Base-by-base conservation (phyloP, 2,329 filamentous ascomycete species). In the Ophioceras dolichostomum region DNA sequence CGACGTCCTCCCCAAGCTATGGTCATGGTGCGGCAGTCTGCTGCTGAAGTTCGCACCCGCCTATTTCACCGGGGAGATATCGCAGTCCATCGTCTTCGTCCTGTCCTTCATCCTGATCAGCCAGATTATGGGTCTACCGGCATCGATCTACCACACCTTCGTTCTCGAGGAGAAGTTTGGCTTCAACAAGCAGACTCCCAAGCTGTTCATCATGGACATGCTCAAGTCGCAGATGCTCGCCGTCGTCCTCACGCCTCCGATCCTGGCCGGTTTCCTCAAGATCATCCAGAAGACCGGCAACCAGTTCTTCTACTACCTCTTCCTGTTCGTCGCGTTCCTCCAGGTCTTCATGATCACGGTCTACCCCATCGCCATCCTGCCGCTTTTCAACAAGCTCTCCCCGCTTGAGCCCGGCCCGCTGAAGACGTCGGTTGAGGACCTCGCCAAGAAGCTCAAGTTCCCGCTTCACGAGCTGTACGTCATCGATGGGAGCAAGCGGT, bases 261-360 rank as follows among this genome's bases (percentile, higher is more conserved):
- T 98, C 48, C 82, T 95, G 44, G 83, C 85, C 47, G 91, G 80
- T 30, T 93, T 98, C 68, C 73, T 96, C 52, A 76, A 83, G 58
- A 98, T 98, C 55, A 82, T 98, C 51, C 81, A 94, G 62, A 84
- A 83, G 64, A 95, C 93, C 10, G 91, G 91, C 46, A 84, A 82
- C 55, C 76, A 80, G 55, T 98, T 98, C 71, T 95, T 96, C 70
- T 94, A 93, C 66, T 98, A 95, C 58, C 76, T 98, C 40, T 98
- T 89, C 88, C 63, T 91, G 41, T 96, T 98, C 53, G 81, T 83
- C 48, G 78, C 94, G 42, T 79, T 75, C 40, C 76, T 98, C 29
- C 91, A 96, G 63, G 71, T 96, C 44, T 89, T 91, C 58, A 88
- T 85, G 63, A 94, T 95, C 52, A 94, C 91, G 32, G 83, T 95